Evolutionary conservation across 2,329 filamentous ascomycete genomes (phyloP), one percentile per base, ranked within the genome.

Genomic region (Ascosphaera apis): DNA sequence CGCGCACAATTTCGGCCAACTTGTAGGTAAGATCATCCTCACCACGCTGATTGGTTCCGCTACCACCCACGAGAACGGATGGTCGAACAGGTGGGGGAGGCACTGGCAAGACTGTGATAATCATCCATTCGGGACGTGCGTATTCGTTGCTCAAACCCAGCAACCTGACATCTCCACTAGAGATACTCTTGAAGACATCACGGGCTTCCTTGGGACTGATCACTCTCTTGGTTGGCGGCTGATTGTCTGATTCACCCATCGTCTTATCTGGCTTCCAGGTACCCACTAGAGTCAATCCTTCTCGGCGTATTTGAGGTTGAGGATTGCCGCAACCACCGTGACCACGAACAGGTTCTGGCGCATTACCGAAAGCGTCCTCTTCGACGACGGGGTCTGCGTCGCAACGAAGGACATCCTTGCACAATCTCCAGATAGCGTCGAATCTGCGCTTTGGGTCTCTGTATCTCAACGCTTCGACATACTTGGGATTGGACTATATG

Each of bases 1-100:
- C 86, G 45, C 88, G 83, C 47, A 99, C 88, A 48, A 99, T 93
- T 57, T 99, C 88, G 49, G 84, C 84, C 21, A 99, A 66, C 61
- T 99, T 99, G 69, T 93, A 98, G 0, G 88, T 99, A 67, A 99
- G 69, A 65, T 99, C 91, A 55, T 99, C 88, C 59, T 99, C 88
- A 52, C 88, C 88, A 43, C 88, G 78, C 64, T 86, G 75, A 43
- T 88, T 88, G 44, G 81, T 80, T 36, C 81, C 79, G 31, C 82
- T 91, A 36, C 88, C 84, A 50, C 95, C 91, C 62, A 95, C 86
- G 15, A 86, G 91, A 47, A 98, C 91, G 66, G 83, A 93, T 3
- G 88, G 88, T 37, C 88, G 78, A 27, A 99, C 91, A 2, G 88
- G 84, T 34, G 88, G 88, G 2, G 88, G 88, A 1, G 88, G 88